A percentile compares a stretch with the other conserved stretches of the same genome.
phyloP scores from a whole-genome alignment of 805 yeast genomes.

The Ogataea pini region DNA sequence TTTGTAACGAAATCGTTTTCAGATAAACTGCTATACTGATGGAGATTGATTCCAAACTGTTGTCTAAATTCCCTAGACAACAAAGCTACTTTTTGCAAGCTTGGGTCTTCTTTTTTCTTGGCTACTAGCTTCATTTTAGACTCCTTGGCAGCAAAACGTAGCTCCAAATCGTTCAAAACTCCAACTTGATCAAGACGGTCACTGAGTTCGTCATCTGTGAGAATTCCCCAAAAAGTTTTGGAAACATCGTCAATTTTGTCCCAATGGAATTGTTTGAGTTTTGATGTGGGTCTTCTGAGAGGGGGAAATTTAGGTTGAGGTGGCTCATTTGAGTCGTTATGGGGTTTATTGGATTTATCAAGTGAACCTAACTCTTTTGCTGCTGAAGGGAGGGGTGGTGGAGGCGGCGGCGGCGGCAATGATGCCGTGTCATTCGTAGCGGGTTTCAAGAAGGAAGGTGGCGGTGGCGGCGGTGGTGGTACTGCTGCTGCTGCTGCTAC shows the following conservation, averaged over 20 bases:
- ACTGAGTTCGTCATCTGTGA: conserved; percentile 45
- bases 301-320: not conserved
- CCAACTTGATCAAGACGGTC: conserved; percentile 57
- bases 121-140: conserved; percentile 25
- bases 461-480: conserved; percentile 2
- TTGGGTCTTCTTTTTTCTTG: conserved; percentile 41
- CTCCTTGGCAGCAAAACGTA: conserved; percentile 49
- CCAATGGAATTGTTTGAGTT: conserved; percentile 81
- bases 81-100: conserved; percentile 51
- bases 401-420: conserved; percentile 20
- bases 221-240: conserved; percentile 63
- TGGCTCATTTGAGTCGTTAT: not conserved
- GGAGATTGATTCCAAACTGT: conserved; percentile 78
- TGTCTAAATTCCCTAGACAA: conserved; percentile 73
- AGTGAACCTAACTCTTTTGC: not conserved
- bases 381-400: conserved; percentile 19
- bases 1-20: conserved; percentile 56
- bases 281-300: conserved; percentile 32
- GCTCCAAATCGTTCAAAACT: conserved; percentile 63
- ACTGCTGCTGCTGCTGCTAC: conserved; percentile 8
- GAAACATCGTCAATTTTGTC: conserved; percentile 63
- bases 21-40: conserved; percentile 52
- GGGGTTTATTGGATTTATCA: not conserved
- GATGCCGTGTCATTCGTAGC: conserved; percentile 19
- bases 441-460: conserved; percentile 12